Evolutionary conservation across 257 asterid species (phyloP).

Genomic region (Verbascum thapsus): DNA sequence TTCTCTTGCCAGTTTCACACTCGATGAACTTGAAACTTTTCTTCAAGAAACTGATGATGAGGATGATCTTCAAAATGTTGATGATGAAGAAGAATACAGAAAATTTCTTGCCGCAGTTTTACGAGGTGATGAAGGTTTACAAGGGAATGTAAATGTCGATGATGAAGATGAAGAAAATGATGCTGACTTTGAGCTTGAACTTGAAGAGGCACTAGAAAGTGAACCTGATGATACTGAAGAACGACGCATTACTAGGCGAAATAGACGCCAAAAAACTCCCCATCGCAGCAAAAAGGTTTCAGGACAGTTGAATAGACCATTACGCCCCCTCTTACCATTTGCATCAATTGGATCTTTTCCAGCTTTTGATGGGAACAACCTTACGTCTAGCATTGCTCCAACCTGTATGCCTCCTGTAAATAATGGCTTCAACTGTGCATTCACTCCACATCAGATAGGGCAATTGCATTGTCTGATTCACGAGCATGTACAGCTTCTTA

Average conservation of each 20-base stretch:
- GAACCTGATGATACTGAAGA: conserved; percentile 75
- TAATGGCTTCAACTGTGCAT: conserved; percentile 65
- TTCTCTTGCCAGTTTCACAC: conserved; percentile 91
- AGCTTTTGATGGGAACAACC: conserved; percentile 46
- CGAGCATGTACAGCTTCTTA: conserved; percentile 90
- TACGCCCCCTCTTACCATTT: conserved; percentile 81
- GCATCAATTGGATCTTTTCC: conserved; percentile 51
- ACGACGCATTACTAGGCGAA: conserved; percentile 67
- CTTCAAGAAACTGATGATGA: conserved; percentile 99
- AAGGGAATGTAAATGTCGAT: conserved; percentile 63
- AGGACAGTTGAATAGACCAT: conserved; percentile 61
- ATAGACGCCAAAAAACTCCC: conserved; percentile 58
- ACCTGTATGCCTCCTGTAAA: conserved; percentile 44
- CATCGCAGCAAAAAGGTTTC: conserved; percentile 49
- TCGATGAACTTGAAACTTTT: conserved; percentile 93
- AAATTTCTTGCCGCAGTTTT: conserved; percentile 92
- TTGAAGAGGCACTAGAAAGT: conserved; percentile 97
- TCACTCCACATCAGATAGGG: conserved; percentile 89
- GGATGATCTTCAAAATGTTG: conserved; percentile 87
- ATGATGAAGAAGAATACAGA: conserved; percentile 87
- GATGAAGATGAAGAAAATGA: conserved; percentile 98
- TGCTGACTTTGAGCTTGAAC: conserved; percentile 99
- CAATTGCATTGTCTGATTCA: conserved; percentile 88
- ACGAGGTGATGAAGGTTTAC: conserved; percentile 65
- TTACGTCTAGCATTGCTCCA: conserved; percentile 40